Conservation (phyloP, 306 rosid genomes). For the Styphnolobium japonicum region DNA sequence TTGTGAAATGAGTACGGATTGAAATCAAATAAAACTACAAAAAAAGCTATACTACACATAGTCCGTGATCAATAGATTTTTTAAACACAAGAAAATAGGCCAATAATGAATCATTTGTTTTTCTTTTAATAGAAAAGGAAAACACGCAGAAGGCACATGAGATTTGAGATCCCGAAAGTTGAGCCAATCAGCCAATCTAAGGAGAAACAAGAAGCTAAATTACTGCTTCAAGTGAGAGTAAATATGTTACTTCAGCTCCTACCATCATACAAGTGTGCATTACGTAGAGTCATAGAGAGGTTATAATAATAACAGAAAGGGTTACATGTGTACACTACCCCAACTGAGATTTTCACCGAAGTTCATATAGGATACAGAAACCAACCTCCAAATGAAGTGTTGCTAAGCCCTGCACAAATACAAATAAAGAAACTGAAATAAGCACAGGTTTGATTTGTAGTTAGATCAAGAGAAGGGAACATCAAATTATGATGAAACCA, state of each 20-base stretch:
- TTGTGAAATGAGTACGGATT: not conserved
- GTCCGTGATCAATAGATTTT: not conserved
- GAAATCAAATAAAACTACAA: too few species aligned
- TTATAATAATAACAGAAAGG: not conserved
- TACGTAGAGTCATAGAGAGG: not conserved
- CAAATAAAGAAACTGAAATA: slow-evolving; percentile 26
- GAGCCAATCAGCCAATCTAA: not conserved
- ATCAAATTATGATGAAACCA: not conserved
- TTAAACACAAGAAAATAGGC: not conserved
- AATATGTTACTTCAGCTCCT: not conserved
- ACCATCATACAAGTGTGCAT: not conserved
- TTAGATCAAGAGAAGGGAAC: not conserved
- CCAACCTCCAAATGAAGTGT: slow-evolving; percentile 69
- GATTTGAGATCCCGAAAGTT: not conserved
- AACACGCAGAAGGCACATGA: not conserved
- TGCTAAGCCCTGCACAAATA: slow-evolving; percentile 61
- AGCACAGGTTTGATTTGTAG: slow-evolving; percentile 19
- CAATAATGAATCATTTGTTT: not conserved
- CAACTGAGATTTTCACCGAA: not conserved
- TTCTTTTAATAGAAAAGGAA: not conserved
- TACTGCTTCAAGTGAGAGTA: not conserved
- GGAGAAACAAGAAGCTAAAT: not conserved
- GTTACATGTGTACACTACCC: not conserved
- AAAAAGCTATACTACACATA: not conserved
- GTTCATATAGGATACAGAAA: slow-evolving; percentile 12